Evolutionary conservation across 768 basidiomycete genomes (phyloP).

Genomic region (Panellus pusillus): DNA sequence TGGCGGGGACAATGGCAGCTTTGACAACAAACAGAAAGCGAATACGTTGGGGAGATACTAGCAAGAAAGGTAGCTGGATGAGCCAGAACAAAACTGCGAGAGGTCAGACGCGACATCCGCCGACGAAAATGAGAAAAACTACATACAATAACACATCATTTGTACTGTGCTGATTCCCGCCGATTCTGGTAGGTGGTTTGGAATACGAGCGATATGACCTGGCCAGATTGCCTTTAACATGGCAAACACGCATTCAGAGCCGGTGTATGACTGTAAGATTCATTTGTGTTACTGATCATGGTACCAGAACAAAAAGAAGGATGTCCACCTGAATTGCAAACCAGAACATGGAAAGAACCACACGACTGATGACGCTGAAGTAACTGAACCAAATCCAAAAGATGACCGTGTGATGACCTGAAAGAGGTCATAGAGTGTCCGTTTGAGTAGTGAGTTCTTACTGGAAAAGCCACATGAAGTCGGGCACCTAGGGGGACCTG

Average conservation of each 20-base stretch:
- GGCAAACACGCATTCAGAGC: constrained; percentile 77
- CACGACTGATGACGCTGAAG: constrained; percentile 77
- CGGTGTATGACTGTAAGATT: constrained; percentile 45
- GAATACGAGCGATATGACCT: constrained; percentile 52
- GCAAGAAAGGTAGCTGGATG: constrained; percentile 72
- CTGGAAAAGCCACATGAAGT: constrained; percentile 71
- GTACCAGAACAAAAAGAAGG: background rate
- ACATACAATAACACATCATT: constrained; percentile 28
- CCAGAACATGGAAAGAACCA: constrained; percentile 81
- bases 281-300: background rate
- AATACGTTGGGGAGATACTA: constrained; percentile 77
- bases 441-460: background rate
- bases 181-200: constrained; percentile 58
- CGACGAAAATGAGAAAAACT: background rate
- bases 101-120: background rate
- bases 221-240: constrained; percentile 89
- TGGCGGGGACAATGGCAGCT: constrained; percentile 59
- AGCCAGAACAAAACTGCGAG: constrained; percentile 63
- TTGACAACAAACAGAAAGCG: constrained; percentile 76
- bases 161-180: constrained; percentile 67
- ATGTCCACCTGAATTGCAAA: constrained; percentile 64
- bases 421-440: background rate
- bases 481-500: constrained; percentile 39
- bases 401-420: constrained; percentile 80
- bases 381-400: constrained; percentile 91